Conservation (phyloP, 352 stramenopile genomes). For the Phytophthora boehmeriae region DNA sequence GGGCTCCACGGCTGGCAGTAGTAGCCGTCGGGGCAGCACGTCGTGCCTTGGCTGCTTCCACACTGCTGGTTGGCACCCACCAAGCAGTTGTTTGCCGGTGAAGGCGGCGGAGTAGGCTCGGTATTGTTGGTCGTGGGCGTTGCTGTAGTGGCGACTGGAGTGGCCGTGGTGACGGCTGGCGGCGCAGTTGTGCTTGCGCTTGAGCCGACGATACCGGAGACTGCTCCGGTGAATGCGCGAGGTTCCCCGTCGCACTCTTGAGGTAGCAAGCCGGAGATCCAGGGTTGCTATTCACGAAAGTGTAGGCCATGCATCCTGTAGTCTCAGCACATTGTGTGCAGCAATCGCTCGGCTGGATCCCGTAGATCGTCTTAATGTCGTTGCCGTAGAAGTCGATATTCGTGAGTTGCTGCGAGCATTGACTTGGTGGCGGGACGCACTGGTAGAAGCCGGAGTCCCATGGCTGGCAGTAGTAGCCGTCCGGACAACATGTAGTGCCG, state of each 20-base stretch:
- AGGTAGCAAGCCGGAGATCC: constrained; percentile 40
- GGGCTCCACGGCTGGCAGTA: constrained; percentile 41
- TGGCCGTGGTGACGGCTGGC: constrained; percentile 1
- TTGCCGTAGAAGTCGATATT: constrained; percentile 41
- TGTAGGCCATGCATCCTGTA: constrained; percentile 30
- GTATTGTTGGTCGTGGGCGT: constrained; percentile 6
- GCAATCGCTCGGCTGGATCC: constrained; percentile 32
- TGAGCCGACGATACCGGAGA: constrained; percentile 28
- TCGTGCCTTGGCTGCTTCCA: constrained; percentile 3
- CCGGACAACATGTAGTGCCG: constrained; percentile 22
- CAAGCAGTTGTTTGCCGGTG: constrained; percentile 16
- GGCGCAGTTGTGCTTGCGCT: constrained; percentile 10
- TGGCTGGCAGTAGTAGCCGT: constrained; percentile 30
- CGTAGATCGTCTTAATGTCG: constrained; percentile 38
- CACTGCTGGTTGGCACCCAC: constrained; percentile 10
- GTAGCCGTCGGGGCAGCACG: constrained; percentile 26
- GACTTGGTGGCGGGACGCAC: constrained; percentile 20
- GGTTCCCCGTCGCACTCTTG: constrained; percentile 29
- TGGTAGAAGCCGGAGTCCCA: constrained; percentile 39
- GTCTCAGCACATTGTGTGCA: constrained; percentile 27
- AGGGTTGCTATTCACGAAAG: constrained; percentile 41
- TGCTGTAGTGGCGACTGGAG: background rate
- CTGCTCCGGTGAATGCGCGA: constrained; percentile 18
- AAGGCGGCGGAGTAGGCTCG: constrained; percentile 8
- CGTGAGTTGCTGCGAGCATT: constrained; percentile 35